phyloP scores from a whole-genome alignment of 345 rosid genomes.

The Eucalyptus marginata region DNA sequence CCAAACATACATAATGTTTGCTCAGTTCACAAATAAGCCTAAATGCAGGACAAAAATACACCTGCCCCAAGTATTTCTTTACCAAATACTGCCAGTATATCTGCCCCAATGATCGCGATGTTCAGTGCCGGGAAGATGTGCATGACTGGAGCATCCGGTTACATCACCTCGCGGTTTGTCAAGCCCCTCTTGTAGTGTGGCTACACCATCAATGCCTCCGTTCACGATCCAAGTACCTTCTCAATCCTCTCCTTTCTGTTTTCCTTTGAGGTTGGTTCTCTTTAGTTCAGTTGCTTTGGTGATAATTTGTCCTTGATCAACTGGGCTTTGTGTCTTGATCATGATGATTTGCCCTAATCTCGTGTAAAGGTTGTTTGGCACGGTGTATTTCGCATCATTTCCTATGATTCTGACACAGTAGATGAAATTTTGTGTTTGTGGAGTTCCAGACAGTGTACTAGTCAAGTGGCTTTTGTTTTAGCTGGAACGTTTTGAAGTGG shows the following conservation, averaged over 20 bases:
- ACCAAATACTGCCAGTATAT: not conserved
- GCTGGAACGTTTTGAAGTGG: too few species aligned
- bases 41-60: not conserved
- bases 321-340: too few species aligned
- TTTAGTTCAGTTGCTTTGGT: too few species aligned
- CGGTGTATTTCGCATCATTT: too few species aligned
- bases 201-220: constrained; percentile 77
- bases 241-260: not conserved
- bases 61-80: not conserved
- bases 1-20: not conserved
- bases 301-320: too few species aligned
- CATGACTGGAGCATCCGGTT: constrained; percentile 83
- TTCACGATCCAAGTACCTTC: constrained; percentile 62
- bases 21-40: not conserved
- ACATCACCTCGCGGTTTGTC: constrained; percentile 81
- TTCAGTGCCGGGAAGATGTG: constrained; percentile 44
- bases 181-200: constrained; percentile 67
- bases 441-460: too few species aligned
- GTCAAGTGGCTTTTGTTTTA: too few species aligned
- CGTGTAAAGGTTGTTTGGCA: too few species aligned
- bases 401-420: too few species aligned
- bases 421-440: too few species aligned
- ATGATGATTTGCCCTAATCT: too few species aligned
- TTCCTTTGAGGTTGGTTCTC: not conserved
- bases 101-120: constrained; percentile 14